A percentile compares a stretch with the other conserved stretches of the same genome.
Conservation (phyloP, 306 rosid genomes). For the Alnus rubra region DNA sequence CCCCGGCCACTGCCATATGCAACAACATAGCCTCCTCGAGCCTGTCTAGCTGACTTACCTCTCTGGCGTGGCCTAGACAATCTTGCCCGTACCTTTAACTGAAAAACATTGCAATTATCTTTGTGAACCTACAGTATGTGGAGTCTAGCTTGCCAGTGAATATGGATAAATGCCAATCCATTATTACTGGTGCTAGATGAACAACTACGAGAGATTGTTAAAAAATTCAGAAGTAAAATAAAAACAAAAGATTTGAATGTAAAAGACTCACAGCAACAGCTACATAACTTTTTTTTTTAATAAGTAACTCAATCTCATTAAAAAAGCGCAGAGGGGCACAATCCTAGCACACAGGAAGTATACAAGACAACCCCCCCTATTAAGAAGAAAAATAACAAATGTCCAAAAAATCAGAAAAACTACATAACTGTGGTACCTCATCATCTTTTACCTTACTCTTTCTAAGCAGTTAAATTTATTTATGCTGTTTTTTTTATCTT, state of each 20-base stretch:
- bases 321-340: too few species aligned
- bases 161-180: not conserved
- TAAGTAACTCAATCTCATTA: too few species aligned
- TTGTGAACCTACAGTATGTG: not conserved
- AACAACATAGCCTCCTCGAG: slow-evolving; percentile 11
- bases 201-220: not conserved
- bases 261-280: not conserved
- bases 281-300: not conserved
- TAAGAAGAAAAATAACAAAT: too few species aligned
- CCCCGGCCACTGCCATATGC: not conserved
- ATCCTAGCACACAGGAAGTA: too few species aligned
- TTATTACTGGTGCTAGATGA: not conserved
- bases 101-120: not conserved
- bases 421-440: not conserved
- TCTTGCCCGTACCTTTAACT: slow-evolving; percentile 13
- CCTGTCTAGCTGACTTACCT: slow-evolving; percentile 16
- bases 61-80: slow-evolving; percentile 14
- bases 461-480: not conserved
- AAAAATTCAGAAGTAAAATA: not conserved
- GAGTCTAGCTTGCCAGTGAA: slow-evolving; percentile 1
- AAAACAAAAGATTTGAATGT: not conserved
- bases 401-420: too few species aligned
- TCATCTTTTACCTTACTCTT: not conserved
- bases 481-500: not conserved
- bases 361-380: too few species aligned